A percentile compares a stretch with the other conserved stretches of the same genome.
These are phyloP conservation scores for Cyclanthera cordifolia DNA, from an alignment of 306 rosid species.

Conservation along the genomic window DNA sequence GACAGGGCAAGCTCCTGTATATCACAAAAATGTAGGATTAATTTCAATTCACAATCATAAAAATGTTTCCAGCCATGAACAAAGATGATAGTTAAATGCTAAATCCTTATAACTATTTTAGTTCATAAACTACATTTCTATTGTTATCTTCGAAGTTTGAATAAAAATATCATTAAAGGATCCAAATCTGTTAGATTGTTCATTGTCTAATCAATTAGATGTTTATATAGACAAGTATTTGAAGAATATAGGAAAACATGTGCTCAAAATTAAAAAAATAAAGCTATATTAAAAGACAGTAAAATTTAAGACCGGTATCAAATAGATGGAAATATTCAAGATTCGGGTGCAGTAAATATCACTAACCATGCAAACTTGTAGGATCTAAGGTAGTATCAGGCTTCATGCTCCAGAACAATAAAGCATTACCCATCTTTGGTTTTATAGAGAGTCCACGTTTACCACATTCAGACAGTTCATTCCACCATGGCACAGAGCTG, in stretches of 20 bases:
- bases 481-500: constrained; percentile 70
- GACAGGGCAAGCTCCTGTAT: constrained; percentile 76
- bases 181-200: not conserved
- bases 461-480: constrained; percentile 81
- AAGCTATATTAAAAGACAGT: not conserved
- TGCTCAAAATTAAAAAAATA: too few relatives aligned
- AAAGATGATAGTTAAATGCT: not conserved
- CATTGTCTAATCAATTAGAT: not conserved
- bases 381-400: constrained; percentile 53
- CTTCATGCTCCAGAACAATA: constrained; percentile 50
- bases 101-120: too few relatives aligned
- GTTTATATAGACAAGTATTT: too few relatives aligned
- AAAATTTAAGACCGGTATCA: not conserved
- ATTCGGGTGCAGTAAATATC: not conserved
- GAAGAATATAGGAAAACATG: too few relatives aligned
- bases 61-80: not conserved
- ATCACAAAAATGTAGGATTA: not conserved
- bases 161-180: too few relatives aligned
- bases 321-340: not conserved
- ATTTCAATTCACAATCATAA: not conserved
- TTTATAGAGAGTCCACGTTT: constrained; percentile 63
- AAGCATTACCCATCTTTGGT: constrained; percentile 85
- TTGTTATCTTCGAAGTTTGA: not conserved
- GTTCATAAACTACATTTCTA: not conserved
- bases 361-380: constrained; percentile 71